Conservation (phyloP, 192 early-diverging fungal genomes). For the Linnemannia exigua region DNA sequence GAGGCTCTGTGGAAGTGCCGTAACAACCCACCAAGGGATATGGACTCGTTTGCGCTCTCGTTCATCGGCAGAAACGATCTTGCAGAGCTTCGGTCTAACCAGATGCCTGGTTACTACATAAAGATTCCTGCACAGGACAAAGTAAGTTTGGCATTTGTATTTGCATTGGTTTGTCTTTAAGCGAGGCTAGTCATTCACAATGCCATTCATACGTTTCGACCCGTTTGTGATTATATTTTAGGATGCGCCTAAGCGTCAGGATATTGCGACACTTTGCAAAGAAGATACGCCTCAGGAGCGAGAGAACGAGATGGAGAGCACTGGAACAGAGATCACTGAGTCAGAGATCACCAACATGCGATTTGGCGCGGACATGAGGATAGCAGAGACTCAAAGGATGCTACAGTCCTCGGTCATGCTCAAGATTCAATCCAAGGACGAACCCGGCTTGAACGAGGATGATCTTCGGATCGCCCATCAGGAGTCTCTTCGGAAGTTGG, state of each 20-base stretch:
- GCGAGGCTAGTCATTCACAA: too few relatives aligned
- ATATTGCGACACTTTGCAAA: constrained; percentile 33
- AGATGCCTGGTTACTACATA: constrained; percentile 23
- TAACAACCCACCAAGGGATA: constrained; percentile 56
- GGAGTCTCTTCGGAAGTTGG: constrained; percentile 28
- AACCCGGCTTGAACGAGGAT: constrained; percentile 48
- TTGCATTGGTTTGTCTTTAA: neutral
- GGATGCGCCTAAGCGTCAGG: constrained; percentile 19
- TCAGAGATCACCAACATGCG: constrained; percentile 68
- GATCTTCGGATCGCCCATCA: constrained; percentile 25
- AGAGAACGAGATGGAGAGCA: constrained; percentile 34
- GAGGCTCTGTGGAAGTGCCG: constrained; percentile 69
- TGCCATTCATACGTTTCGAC: constrained; percentile 29
- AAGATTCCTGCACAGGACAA: neutral
- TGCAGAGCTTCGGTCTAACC: constrained; percentile 33
- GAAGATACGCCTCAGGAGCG: constrained; percentile 42
- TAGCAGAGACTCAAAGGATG: constrained; percentile 66
- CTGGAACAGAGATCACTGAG: constrained; percentile 52
- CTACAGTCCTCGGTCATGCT: constrained; percentile 60
- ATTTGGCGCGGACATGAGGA: constrained; percentile 67
- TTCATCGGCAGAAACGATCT: constrained; percentile 66
- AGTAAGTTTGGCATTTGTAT: neutral
- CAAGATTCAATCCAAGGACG: constrained; percentile 22
- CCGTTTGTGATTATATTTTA: neutral
- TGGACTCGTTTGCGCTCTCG: constrained; percentile 57